Evolutionary conservation across 106 monocot genomes (phyloP).

Genomic region (Acanthochlamys bracteata): DNA sequence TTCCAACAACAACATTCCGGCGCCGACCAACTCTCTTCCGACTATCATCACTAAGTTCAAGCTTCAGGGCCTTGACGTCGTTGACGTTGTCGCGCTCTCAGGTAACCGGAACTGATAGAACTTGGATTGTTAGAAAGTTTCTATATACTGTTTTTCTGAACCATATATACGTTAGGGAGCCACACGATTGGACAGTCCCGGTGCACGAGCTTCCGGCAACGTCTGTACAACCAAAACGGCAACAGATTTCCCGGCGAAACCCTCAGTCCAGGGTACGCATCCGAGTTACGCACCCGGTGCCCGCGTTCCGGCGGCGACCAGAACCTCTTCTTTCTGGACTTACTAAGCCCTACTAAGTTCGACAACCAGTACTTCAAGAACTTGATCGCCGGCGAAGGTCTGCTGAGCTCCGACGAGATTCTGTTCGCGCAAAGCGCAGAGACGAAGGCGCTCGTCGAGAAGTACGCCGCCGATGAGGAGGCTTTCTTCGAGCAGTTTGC

Average conservation of each 20-base stretch:
- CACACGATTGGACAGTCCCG: constrained; percentile 46
- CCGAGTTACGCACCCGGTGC: constrained; percentile 17
- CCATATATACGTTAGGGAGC: constrained; percentile 18
- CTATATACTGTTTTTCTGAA: background rate
- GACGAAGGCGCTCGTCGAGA: constrained; percentile 22
- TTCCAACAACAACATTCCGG: constrained; percentile 48
- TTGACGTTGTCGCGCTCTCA: constrained; percentile 53
- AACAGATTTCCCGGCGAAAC: constrained; percentile 33
- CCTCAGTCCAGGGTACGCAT: constrained; percentile 8
- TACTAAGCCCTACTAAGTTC: constrained; percentile 32
- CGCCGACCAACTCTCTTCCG: constrained; percentile 40
- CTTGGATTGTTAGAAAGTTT: background rate
- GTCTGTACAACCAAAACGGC: constrained; percentile 49
- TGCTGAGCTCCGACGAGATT: constrained; percentile 25
- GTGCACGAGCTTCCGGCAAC: constrained; percentile 53
- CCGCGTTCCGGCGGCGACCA: constrained; percentile 53
- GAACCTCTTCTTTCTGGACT: constrained; percentile 49
- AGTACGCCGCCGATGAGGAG: constrained; percentile 15
- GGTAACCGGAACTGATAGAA: constrained; percentile 10
- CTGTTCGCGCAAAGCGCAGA: constrained; percentile 21
- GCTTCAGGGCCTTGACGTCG: constrained; percentile 38
- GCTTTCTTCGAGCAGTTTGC: constrained; percentile 26
- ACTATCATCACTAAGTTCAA: constrained; percentile 51
- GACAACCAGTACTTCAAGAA: constrained; percentile 66
- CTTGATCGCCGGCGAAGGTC: constrained; percentile 28